These are phyloP conservation scores for Heterobasidion irregulare DNA, from an alignment of 1,284 basidiomycete species.

Conservation along the genomic window DNA sequence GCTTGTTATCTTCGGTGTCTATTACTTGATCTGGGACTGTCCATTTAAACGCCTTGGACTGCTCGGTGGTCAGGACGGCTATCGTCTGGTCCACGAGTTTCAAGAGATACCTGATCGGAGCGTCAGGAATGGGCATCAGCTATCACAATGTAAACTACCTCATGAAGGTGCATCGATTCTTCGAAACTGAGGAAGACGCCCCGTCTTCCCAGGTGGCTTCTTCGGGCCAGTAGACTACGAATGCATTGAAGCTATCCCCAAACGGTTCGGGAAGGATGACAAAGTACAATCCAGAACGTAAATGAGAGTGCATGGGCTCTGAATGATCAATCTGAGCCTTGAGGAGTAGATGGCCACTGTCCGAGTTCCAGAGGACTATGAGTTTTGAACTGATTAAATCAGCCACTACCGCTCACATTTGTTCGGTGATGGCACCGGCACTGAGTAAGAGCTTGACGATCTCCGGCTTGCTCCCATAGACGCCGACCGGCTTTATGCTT, in stretches of 20 bases:
- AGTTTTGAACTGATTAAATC: background rate
- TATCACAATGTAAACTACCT: conserved; percentile 24
- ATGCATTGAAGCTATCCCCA: conserved; percentile 8
- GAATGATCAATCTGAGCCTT: no score
- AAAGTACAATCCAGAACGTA: no score
- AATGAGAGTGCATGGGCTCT: no score
- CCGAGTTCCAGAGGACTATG: background rate
- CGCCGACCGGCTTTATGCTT: background rate
- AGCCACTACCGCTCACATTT: no score
- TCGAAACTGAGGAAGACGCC: conserved; percentile 31
- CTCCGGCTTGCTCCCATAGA: background rate
- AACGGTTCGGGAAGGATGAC: background rate
- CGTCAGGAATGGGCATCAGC: background rate
- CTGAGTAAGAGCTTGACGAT: background rate
- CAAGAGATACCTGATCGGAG: conserved; percentile 37
- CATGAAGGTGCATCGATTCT: conserved; percentile 56
- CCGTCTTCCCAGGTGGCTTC: conserved; percentile 50
- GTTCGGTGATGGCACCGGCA: background rate
- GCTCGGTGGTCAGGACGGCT: conserved; percentile 24
- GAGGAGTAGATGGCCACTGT: no score
- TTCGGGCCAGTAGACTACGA: conserved; percentile 55
- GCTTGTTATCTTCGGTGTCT: background rate
- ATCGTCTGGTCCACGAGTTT: conserved; percentile 47
- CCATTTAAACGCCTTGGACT: background rate
- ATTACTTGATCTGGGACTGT: background rate